These are phyloP conservation scores for Gaeumannomyces sp. DNA, from an alignment of 2,329 filamentous ascomycete species.

Conservation along the genomic window DNA sequence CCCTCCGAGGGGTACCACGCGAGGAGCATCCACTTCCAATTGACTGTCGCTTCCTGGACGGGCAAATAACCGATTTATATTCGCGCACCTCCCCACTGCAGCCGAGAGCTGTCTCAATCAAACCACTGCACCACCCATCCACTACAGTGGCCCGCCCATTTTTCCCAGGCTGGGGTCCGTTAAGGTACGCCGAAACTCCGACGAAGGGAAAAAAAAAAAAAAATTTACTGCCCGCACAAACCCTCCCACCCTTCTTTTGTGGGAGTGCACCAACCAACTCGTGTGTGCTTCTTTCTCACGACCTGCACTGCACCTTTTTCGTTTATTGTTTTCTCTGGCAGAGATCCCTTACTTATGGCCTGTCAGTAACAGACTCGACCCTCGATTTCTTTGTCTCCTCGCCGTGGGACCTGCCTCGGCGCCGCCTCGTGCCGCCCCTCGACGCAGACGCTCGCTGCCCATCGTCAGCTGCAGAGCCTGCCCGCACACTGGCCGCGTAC, in stretches of 20 bases:
- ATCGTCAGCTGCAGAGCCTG: background rate
- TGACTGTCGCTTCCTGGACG: background rate
- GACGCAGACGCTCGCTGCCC: background rate
- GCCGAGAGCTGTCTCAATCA: slow-evolving; percentile 10
- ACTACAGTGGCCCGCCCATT: slow-evolving; percentile 1
- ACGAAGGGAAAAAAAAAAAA: slow-evolving; percentile 16
- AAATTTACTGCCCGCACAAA: slow-evolving; percentile 22
- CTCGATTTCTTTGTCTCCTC: background rate
- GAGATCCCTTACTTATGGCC: slow-evolving; percentile 5
- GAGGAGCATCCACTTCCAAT: background rate
- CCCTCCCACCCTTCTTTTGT: slow-evolving; percentile 12
- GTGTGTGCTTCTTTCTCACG: slow-evolving; percentile 4
- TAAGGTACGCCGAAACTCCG: slow-evolving; percentile 7
- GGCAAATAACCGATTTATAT: slow-evolving; percentile 25
- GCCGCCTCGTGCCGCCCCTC: background rate
- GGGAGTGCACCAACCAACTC: slow-evolving; percentile 9
- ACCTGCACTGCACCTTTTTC: background rate
- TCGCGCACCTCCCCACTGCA: slow-evolving; percentile 28
- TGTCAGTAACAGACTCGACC: background rate
- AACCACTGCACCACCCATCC: slow-evolving; percentile 3
- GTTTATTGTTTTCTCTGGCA: background rate
- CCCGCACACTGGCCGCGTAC: background rate
- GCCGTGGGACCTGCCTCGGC: background rate
- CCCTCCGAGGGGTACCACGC: background rate
- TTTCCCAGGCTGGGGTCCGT: background rate